Evolutionary conservation across 768 basidiomycete species (phyloP).

Genomic region (Kwoniella botswanensis): DNA sequence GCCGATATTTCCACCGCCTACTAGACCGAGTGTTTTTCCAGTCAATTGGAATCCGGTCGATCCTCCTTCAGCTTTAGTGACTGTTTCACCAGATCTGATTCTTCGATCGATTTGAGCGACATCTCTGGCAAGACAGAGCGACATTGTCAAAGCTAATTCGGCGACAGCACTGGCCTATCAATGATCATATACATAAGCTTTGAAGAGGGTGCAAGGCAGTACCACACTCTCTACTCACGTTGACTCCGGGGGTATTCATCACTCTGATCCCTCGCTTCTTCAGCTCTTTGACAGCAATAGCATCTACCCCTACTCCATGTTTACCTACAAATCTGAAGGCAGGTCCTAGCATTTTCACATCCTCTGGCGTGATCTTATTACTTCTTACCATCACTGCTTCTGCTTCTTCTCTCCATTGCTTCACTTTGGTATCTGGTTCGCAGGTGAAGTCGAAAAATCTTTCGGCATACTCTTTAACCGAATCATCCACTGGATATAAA

Average conservation of each 20-base stretch:
- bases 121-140: neutral
- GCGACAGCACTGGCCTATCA: constrained; percentile 15
- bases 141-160: constrained; percentile 11
- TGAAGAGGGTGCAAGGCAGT: too few relatives aligned
- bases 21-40: constrained; percentile 22
- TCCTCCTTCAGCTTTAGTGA: constrained; percentile 22
- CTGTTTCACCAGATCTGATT: constrained; percentile 12
- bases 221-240: neutral
- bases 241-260: constrained; percentile 32
- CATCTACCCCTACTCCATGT: constrained; percentile 33
- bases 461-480: constrained; percentile 13
- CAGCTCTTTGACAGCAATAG: constrained; percentile 19
- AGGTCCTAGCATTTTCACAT: constrained; percentile 1
- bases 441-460: constrained; percentile 4
- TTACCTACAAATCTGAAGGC: constrained; percentile 24
- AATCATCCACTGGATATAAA: constrained; percentile 9
- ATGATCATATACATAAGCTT: too few relatives aligned
- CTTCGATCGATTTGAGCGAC: constrained; percentile 6
- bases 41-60: constrained; percentile 17
- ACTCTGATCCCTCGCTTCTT: constrained; percentile 17
- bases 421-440: neutral
- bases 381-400: constrained; percentile 9
- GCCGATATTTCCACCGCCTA: constrained; percentile 29
- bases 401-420: neutral
- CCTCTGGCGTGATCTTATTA: constrained; percentile 3